A percentile compares a stretch with the other conserved stretches of the same genome.
These are phyloP conservation scores for Ormosia semicastrata DNA, from an alignment of 306 rosid genomes.

Conservation along the genomic window DNA sequence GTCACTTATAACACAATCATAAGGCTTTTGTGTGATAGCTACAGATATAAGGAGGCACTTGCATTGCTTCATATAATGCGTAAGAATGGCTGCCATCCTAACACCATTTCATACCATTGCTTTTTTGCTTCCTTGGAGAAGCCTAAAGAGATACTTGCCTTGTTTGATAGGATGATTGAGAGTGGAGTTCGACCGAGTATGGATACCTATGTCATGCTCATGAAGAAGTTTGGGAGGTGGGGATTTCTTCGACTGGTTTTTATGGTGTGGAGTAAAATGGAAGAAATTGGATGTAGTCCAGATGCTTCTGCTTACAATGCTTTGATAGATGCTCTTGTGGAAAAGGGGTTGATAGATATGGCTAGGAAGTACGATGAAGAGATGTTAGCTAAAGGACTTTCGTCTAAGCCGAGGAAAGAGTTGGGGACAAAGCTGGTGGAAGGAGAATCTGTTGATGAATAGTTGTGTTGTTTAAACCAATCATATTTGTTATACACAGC, in stretches of 20 bases:
- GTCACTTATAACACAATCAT: slow-evolving; percentile 73
- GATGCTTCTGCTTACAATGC: slow-evolving; percentile 82
- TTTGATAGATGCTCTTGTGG: slow-evolving; percentile 77
- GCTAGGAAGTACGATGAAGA: slow-evolving; percentile 84
- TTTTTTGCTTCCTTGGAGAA: slow-evolving; percentile 61
- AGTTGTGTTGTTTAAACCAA: slow-evolving; percentile 1
- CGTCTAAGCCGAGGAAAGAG: slow-evolving; percentile 76
- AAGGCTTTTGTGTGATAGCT: slow-evolving; percentile 68
- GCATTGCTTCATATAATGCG: slow-evolving; percentile 52
- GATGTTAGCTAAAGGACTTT: slow-evolving; percentile 83
- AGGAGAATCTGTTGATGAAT: slow-evolving; percentile 31
- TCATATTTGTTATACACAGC: not conserved
- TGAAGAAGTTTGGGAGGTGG: slow-evolving; percentile 90
- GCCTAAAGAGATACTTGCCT: slow-evolving; percentile 60
- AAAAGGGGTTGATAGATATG: slow-evolving; percentile 69
- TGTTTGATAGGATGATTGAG: slow-evolving; percentile 73
- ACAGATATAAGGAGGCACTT: slow-evolving; percentile 68
- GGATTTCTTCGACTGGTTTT: slow-evolving; percentile 83
- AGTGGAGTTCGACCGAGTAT: slow-evolving; percentile 64
- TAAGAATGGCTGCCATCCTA: slow-evolving; percentile 51
- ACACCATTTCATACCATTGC: slow-evolving; percentile 63
- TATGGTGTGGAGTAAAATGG: slow-evolving; percentile 75
- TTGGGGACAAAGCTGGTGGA: slow-evolving; percentile 49
- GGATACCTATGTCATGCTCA: slow-evolving; percentile 86
- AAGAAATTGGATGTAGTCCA: slow-evolving; percentile 76